Base-by-base conservation (phyloP, 345 rosid genomes). In the Leavenworthia alabamica region DNA sequence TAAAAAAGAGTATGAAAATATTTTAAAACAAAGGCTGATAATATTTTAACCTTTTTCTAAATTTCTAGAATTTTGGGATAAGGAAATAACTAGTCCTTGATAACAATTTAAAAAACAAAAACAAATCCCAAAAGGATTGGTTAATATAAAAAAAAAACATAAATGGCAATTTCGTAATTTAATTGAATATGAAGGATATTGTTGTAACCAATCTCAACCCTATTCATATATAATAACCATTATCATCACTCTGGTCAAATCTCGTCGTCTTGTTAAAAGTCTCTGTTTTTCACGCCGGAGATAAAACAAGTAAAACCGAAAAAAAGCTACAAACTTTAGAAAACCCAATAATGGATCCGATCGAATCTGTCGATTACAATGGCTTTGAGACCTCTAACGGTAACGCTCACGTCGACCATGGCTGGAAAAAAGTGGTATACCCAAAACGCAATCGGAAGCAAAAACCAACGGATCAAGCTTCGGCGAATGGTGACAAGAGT, bases 401-500 rank as follows among this genome's bases (percentile, higher is more conserved):
- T 62, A 42, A 43, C 61, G 7, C 33, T 63, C 66, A 66, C 56
- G 29, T 10, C 64, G 90, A 87, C 72, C 82, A 87, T 45, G 90
- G 90, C 20, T 87, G 95, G 90, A 78, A 82, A 45, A 82, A 82
- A 70, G 95, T 87, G 8, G 77, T 79, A 33, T 84, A 87, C 77
- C 52, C 76, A 6, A 87, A 87, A 74, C 83, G 83, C 20, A 80
- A 83, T 20, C 73, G 80, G 33, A 83, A 75, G 72, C 73, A 64
- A 39, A 80, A 80, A 51, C 75, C 83, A 3, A 35, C 67, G 28
- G 80, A 77, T 56, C 72, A 81, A 10, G 52, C 64, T 3, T 67
- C 63, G 5, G 76, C 61, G 3, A 76, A 71, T 56, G 69, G 64
- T n/a, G 75, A 48, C 40, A 66, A 64, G 35, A 5, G 5, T 3